These are phyloP conservation scores for Datisca glomerata DNA, from an alignment of 306 rosid genomes.

Conservation along the genomic window DNA sequence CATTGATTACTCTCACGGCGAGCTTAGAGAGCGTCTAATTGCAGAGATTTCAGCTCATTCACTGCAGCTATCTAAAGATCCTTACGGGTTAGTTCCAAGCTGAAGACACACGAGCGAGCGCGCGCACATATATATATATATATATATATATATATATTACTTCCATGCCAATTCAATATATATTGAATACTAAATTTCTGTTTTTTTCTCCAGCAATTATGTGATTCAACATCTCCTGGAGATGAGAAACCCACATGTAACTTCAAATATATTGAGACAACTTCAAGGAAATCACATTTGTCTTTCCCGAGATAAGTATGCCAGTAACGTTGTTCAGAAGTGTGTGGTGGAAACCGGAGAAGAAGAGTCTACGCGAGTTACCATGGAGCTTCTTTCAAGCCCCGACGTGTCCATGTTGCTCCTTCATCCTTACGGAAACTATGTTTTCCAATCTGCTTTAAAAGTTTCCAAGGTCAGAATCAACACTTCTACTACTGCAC, in stretches of 20 bases:
- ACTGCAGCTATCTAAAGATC: conserved; percentile 24
- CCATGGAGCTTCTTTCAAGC: conserved; percentile 27
- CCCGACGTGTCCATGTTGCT: conserved; percentile 31
- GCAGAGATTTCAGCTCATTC: conserved; percentile 18
- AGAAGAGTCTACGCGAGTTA: conserved; percentile 12
- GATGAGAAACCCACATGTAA: conserved; percentile 16
- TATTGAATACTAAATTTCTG: background rate
- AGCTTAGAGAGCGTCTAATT: conserved; percentile 18
- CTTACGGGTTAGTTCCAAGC: conserved; percentile 53
- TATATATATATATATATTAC: no score
- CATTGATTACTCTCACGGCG: conserved; percentile 25
- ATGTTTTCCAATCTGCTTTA: conserved; percentile 42
- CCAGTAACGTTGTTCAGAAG: conserved; percentile 74
- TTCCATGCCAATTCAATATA: conserved; percentile 4
- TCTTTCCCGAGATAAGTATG: conserved; percentile 48
- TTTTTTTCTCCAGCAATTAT: conserved; percentile 41
- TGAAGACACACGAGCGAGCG: no score
- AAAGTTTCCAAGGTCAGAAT: conserved; percentile 35
- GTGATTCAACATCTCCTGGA: conserved; percentile 53
- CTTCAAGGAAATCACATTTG: conserved; percentile 24
- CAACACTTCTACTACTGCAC: background rate
- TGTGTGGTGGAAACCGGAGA: conserved; percentile 26
- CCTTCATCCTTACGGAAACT: conserved; percentile 52
- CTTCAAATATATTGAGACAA: conserved; percentile 15
- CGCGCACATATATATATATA: no score